Conservation (phyloP, 2,329 filamentous ascomycete species). For the Cryphonectria naterciae region DNA sequence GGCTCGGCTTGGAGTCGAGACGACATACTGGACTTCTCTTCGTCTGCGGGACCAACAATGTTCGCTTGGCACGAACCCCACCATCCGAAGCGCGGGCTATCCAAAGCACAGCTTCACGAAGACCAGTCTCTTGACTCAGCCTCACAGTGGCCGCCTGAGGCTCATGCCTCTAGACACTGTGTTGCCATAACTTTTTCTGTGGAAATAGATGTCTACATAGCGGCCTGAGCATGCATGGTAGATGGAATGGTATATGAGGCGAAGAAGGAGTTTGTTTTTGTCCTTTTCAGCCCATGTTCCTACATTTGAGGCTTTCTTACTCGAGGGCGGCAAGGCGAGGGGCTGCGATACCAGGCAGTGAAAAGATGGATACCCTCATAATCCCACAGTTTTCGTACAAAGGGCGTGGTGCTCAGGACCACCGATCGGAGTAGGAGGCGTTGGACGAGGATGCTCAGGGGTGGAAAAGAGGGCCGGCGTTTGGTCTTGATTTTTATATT, state of each 20-base stretch:
- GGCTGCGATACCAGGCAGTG: background rate
- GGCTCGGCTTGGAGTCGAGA: background rate
- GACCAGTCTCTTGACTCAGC: background rate
- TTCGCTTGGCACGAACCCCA: background rate
- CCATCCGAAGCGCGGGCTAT: background rate
- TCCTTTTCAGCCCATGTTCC: background rate
- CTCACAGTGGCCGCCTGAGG: background rate
- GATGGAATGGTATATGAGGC: background rate
- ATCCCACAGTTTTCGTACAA: background rate
- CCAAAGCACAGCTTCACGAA: background rate
- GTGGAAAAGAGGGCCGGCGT: background rate
- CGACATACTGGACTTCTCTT: background rate
- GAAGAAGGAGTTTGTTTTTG: background rate
- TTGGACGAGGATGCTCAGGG: background rate
- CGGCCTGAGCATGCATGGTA: background rate
- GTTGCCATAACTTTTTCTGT: background rate
- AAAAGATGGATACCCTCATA: constrained; percentile 7
- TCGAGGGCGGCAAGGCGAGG: background rate
- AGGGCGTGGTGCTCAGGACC: background rate
- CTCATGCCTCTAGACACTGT: background rate
- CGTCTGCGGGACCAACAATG: background rate
- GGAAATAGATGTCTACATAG: background rate
- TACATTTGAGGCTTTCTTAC: background rate
- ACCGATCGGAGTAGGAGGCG: constrained; percentile 8
- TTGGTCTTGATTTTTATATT: background rate